Conservation (phyloP, 2,329 filamentous ascomycete species). For the Ophiocordyceps polyrhachis-furcata region DNA sequence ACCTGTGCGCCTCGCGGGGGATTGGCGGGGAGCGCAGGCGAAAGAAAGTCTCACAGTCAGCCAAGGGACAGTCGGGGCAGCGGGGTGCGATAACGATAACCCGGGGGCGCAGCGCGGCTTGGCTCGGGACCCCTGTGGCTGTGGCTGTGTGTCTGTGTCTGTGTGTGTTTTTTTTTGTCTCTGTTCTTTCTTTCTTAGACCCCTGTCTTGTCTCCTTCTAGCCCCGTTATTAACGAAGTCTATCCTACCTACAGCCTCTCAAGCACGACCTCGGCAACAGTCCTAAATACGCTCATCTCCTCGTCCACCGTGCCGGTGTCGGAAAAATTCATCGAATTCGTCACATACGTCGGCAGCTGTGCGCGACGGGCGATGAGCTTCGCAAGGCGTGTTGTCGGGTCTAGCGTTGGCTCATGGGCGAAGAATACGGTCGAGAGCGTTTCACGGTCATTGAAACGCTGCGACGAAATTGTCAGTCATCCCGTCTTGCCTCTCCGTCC, state of each 20-base stretch:
- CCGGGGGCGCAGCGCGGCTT: conserved; percentile 6
- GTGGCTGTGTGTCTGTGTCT: background rate
- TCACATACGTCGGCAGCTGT: conserved; percentile 67
- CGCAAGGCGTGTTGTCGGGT: conserved; percentile 73
- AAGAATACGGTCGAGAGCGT: conserved; percentile 66
- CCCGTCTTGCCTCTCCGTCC: background rate
- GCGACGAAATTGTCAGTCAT: background rate
- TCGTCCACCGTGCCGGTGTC: conserved; percentile 67
- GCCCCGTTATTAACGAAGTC: background rate
- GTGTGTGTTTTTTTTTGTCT: background rate
- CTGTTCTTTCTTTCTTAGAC: background rate
- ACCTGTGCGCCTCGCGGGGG: background rate
- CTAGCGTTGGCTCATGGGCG: conserved; percentile 54
- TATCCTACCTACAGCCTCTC: conserved; percentile 6
- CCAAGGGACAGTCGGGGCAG: conserved; percentile 6
- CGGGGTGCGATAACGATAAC: conserved; percentile 23
- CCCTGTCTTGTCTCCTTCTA: background rate
- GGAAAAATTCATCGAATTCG: conserved; percentile 66
- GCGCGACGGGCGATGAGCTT: conserved; percentile 63
- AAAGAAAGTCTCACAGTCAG: background rate
- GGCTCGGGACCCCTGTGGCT: background rate
- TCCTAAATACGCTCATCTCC: conserved; percentile 76
- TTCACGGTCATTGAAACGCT: conserved; percentile 36
- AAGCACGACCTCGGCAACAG: conserved; percentile 49
- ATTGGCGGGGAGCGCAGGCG: conserved; percentile 4